Conservation (phyloP, 2,329 filamentous ascomycete species). For the Stenocarpella maydis region DNA sequence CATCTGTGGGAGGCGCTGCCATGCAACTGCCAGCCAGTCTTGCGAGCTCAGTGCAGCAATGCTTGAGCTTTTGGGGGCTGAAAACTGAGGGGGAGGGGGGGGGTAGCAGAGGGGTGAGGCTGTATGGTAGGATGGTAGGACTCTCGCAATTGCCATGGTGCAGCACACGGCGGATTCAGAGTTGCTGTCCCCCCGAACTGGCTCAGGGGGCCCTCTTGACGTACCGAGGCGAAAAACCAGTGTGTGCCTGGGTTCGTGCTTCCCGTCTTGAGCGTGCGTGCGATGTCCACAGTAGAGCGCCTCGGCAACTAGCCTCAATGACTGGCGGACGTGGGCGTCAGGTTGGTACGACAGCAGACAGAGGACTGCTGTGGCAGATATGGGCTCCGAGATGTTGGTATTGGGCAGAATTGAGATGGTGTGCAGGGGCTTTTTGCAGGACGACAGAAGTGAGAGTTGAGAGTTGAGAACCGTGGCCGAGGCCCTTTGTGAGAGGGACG, state of each 20-base stretch:
- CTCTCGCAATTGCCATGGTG: constrained; percentile 1
- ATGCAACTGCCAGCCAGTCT: constrained; percentile 14
- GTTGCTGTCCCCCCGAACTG: not conserved
- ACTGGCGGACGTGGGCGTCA: not conserved
- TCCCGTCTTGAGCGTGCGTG: not conserved
- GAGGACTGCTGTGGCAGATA: not conserved
- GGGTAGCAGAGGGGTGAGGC: too few species aligned
- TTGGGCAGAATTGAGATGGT: not conserved
- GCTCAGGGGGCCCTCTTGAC: not conserved
- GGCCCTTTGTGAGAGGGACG: constrained; percentile 6
- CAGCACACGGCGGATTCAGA: not conserved
- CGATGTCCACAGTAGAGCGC: not conserved
- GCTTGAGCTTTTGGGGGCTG: constrained; percentile 13
- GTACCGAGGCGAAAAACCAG: constrained; percentile 12
- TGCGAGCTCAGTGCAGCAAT: constrained; percentile 10
- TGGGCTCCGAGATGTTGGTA: not conserved
- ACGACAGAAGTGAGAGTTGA: constrained; percentile 19
- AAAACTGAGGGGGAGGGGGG: not conserved
- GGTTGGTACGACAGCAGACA: not conserved
- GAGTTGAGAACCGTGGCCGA: not conserved
- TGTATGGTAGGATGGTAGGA: not conserved
- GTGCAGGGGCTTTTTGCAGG: not conserved
- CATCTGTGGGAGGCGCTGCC: constrained; percentile 11
- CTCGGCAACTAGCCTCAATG: constrained; percentile 19
- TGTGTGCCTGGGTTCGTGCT: too few species aligned